These are phyloP conservation scores for Malassezia pachydermatis DNA, from an alignment of 1,284 basidiomycete genomes.

Conservation along the genomic window DNA sequence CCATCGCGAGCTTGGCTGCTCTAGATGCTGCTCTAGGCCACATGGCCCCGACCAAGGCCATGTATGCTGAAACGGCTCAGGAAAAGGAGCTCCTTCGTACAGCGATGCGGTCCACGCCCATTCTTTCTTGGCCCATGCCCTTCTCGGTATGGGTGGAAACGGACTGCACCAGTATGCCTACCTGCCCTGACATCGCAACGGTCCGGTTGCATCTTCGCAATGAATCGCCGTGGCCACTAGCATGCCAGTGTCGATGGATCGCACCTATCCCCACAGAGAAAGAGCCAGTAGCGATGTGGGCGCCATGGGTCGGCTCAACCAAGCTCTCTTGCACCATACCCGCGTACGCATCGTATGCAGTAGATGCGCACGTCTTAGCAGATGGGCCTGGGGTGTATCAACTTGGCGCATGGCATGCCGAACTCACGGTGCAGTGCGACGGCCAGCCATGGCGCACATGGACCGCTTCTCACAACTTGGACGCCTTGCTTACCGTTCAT, in stretches of 20 bases:
- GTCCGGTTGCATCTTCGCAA: conserved; percentile 8
- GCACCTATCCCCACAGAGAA: neutral
- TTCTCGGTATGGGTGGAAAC: neutral
- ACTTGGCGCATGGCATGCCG: conserved; percentile 9
- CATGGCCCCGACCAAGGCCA: neutral
- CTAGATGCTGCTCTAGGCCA: neutral
- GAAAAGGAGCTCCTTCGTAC: conserved; percentile 23
- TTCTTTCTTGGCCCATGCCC: neutral
- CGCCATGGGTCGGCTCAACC: conserved; percentile 10
- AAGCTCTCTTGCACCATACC: neutral
- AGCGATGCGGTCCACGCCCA: conserved; percentile 10
- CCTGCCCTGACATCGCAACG: neutral
- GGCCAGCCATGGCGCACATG: neutral
- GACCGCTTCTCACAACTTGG: neutral
- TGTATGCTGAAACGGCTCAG: conserved; percentile 33
- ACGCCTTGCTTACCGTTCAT: neutral
- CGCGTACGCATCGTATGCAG: neutral
- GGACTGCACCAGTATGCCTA: neutral
- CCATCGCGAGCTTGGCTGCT: neutral
- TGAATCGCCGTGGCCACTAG: conserved; percentile 10
- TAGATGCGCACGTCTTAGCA: neutral
- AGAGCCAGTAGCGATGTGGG: neutral
- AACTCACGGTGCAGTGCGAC: neutral
- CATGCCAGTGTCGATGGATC: neutral
- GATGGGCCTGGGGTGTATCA: conserved; percentile 6